Base-by-base conservation (phyloP, 805 yeast genomes). In the Candida piceae region DNA sequence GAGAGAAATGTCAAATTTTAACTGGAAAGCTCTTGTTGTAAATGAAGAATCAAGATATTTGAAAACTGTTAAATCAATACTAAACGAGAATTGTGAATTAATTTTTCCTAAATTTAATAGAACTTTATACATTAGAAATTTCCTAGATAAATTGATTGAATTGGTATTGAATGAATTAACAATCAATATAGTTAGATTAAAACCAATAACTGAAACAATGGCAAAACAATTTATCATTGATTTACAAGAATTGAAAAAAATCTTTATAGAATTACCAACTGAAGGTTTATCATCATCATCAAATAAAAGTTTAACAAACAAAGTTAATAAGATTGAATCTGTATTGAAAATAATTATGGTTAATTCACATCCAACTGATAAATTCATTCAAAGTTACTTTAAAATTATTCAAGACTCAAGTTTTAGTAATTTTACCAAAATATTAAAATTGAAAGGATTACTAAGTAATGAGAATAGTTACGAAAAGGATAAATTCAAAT, bases 171-270 rank as follows among this genome's bases (percentile, higher is more conserved):
- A 62, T 25, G 72, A 79, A 13, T 78, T 82, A 48, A 53, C 80
- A 35, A 63, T 70, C 20, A 76, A 73, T 38, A 71, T 88, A 35
- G 65, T 76, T 7, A 69, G 70, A 35, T 64, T 84, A 24, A 79
- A 76, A 37, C 95, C 96, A 0, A 62, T 77, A n/a, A 67, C 78
- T 2, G 84, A 80, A 27, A 66, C 78, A 10, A 72, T 70, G 50
- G 83, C 90, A 4, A 96, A 89, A 56, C 97, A 90, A 56, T 67
- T 90, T 52, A 63, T 81, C 27, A 63, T 84, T 16, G 98, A 90
- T 60, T 53, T 84, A 2, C 78, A 80, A 27, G 67, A 73, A 7
- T 57, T 90, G 49, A 84, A 82, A 50, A 66, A 68, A 19, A 64
- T 73, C 19, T 67, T 85, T 27, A 34, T 66, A 2, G 57, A 52